Conservation (phyloP, 257 asterid species). For the Osmanthus fragrans region DNA sequence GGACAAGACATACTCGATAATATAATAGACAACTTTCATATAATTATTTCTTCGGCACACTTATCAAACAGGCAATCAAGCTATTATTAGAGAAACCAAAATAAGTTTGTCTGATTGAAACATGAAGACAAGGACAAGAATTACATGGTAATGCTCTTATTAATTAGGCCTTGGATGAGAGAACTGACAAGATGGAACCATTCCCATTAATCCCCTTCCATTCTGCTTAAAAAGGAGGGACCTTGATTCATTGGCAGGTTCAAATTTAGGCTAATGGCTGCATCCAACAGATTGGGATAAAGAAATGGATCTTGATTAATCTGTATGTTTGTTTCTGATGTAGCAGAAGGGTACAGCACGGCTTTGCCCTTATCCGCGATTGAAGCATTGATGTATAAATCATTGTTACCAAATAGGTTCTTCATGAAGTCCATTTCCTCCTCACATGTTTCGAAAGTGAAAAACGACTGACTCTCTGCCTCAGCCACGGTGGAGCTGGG, state of each 20-base stretch:
- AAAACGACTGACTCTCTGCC: constrained; percentile 31
- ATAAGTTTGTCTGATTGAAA: too few species aligned
- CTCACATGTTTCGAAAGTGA: constrained; percentile 35
- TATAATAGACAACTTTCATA: too few species aligned
- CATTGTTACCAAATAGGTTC: constrained; percentile 36
- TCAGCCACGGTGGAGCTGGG: constrained; percentile 17
- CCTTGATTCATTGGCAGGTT: constrained; percentile 20
- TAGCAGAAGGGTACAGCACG: not conserved
- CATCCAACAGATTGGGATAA: constrained; percentile 28
- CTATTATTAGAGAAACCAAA: too few species aligned
- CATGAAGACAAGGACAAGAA: too few species aligned
- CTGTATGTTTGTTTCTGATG: not conserved
- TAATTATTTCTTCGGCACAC: too few species aligned
- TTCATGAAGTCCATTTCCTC: constrained; percentile 66
- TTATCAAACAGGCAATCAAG: too few species aligned
- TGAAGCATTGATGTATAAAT: not conserved
- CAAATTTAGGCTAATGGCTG: constrained; percentile 4
- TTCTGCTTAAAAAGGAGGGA: constrained; percentile 13
- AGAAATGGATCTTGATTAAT: not conserved
- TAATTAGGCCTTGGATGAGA: not conserved
- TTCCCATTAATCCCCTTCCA: constrained; percentile 33
- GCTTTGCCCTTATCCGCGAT: not conserved
- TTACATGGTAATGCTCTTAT: not conserved
- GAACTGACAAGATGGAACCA: constrained; percentile 28
- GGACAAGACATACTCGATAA: too few species aligned